Evolutionary conservation across 345 rosid species (phyloP), one percentile per base, ranked within the genome.

Genomic region (Populus pruinosa): DNA sequence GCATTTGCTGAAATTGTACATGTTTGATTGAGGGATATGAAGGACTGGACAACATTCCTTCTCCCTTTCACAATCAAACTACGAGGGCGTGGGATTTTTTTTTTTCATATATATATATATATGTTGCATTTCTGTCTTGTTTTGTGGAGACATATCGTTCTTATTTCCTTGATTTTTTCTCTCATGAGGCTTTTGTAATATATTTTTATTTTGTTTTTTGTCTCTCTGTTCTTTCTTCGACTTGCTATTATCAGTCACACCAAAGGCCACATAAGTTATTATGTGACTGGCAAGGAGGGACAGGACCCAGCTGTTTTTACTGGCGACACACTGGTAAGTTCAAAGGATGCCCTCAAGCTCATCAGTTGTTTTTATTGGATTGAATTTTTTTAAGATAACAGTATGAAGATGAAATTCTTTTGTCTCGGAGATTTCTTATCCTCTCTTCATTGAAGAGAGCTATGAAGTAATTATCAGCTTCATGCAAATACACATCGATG

Each of bases 181-280:
- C 31, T 63, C 31, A 35, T 4, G 31, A 63, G 16, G 33, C 67
- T 63, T 18, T 63, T 63, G 67, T 63, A 23, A 23, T 62, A 33
- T 33, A 4, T 33, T 5, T 20, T 55, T 59, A 27, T 67, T 55
- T 10, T 23, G 53, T 33, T 23, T 61, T 59, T 74, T 56, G 36
- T 71, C n/a, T 65, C 55, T 44, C 29, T 67, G 72, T 20, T 84
- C 29, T 68, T 75, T 11, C 33, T 39, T 27, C 73, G 35, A 13
- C 27, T 86, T 77, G 59, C 77, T 79, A 29, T 82, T 41, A 12
- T 77, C 87, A 91, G 97, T 84, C 97, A 92, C 80, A 92, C 98
- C 36, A 92, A 89, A 82, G 98, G 97, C 70, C 97, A 94, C 88
- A 91, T 92, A 77, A 91, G 96, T 79, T 92, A 92, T 82, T 94